phyloP scores from a whole-genome alignment of 202 grass and related monocot species.

The Hordeum pubiflorum region DNA sequence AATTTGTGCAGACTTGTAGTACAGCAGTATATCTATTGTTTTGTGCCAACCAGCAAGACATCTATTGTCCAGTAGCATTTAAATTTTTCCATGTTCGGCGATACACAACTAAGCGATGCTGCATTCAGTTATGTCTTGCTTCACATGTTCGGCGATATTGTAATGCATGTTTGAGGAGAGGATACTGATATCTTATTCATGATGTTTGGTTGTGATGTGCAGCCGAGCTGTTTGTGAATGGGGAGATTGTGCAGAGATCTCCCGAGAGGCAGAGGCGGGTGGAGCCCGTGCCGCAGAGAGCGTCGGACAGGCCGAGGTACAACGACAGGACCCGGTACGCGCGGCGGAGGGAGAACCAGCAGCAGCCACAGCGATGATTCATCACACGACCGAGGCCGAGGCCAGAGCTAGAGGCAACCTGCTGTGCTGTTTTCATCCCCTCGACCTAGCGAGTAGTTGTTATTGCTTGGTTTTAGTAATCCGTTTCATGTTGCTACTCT shows the following conservation, averaged over 20 bases:
- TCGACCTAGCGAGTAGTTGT: not conserved
- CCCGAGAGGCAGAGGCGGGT: slow-evolving; percentile 55
- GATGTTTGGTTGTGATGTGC: not conserved
- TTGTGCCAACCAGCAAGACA: not conserved
- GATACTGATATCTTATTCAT: not conserved
- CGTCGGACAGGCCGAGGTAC: slow-evolving; percentile 58
- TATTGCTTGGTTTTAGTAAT: not conserved
- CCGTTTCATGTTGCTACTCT: not conserved
- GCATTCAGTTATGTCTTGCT: not conserved
- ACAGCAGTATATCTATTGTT: not conserved
- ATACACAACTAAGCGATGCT: not conserved
- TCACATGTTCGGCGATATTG: not conserved
- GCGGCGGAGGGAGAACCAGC: slow-evolving; percentile 60
- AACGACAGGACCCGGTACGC: slow-evolving; percentile 64
- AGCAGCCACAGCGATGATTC: slow-evolving; percentile 28
- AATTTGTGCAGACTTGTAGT: not conserved
- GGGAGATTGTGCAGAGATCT: slow-evolving; percentile 45
- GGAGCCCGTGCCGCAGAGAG: slow-evolving; percentile 64
- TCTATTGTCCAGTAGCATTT: not conserved
- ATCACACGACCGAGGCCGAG: not conserved
- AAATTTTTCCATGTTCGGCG: not conserved
- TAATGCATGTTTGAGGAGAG: not conserved
- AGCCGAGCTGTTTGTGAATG: slow-evolving; percentile 54
- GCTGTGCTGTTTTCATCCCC: too few relatives aligned
- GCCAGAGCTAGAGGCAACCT: not conserved